A percentile compares a stretch with the other conserved stretches of the same genome.
Conservation (phyloP, 2,329 filamentous ascomycete genomes). For the Colletotrichum siamense region DNA sequence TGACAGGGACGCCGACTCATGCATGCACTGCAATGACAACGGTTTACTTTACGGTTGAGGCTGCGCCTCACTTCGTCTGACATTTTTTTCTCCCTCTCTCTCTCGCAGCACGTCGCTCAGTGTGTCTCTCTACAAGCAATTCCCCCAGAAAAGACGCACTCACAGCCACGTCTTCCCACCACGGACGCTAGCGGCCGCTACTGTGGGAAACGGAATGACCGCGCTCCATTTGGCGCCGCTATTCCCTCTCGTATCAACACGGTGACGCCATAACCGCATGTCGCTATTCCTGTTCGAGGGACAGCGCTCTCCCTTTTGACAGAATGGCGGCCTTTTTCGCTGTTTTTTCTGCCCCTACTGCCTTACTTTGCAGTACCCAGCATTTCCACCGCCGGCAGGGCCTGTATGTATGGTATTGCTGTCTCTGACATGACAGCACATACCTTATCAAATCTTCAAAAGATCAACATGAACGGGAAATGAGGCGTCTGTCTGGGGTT, state of each 20-base stretch:
- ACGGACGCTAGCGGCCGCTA: conserved; percentile 19
- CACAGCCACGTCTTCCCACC: conserved; percentile 15
- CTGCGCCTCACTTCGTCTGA: conserved; percentile 21
- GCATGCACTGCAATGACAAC: conserved; percentile 18
- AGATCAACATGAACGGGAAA: not conserved
- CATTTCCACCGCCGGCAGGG: not conserved
- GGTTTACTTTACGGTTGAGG: conserved; percentile 10
- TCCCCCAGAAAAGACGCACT: conserved; percentile 14
- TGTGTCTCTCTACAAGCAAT: conserved; percentile 4
- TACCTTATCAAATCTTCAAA: not conserved
- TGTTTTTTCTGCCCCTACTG: not conserved
- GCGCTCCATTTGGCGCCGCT: conserved; percentile 21
- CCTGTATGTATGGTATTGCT: not conserved
- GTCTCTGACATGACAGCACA: not conserved
- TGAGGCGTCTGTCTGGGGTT: conserved; percentile 15
- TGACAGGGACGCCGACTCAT: conserved; percentile 20
- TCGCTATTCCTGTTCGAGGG: conserved; percentile 16
- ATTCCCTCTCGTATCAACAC: conserved; percentile 19
- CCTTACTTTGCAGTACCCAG: not conserved
- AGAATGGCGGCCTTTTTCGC: not conserved
- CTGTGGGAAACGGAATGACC: conserved; percentile 23
- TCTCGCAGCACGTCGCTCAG: not conserved
- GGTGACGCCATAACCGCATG: conserved; percentile 22
- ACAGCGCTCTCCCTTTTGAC: not conserved
- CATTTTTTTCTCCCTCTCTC: not conserved